phyloP scores from a whole-genome alignment of 495 filamentous ascomycete species.

The Lichina pygmaea region DNA sequence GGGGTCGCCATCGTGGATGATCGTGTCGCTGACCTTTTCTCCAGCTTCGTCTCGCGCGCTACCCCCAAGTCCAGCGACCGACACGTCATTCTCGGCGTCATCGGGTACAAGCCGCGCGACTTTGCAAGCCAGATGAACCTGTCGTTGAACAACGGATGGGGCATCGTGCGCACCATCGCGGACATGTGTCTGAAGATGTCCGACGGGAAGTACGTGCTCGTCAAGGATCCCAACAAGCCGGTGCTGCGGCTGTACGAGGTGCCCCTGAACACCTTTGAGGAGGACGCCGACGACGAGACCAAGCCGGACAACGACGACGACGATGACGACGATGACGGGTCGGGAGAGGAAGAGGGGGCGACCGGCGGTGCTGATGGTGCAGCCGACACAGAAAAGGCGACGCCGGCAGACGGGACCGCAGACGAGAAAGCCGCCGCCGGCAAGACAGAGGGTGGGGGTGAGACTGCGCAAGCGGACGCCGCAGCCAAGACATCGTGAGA shows the following conservation, averaged over 20 bases:
- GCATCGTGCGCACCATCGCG: conserved; percentile 88
- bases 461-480: no score
- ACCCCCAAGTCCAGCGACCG: conserved; percentile 72
- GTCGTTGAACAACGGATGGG: conserved; percentile 90
- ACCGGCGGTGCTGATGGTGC: neutral
- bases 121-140: conserved; percentile 97
- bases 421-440: no score
- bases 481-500: no score
- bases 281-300: conserved; percentile 29
- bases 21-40: neutral
- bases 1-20: neutral
- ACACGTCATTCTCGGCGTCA: conserved; percentile 84
- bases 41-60: conserved; percentile 71
- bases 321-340: conserved; percentile 8
- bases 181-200: conserved; percentile 59
- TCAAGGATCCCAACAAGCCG: conserved; percentile 86
- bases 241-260: conserved; percentile 83
- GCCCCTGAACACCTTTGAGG: conserved; percentile 65
- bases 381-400: no score
- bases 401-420: no score
- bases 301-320: conserved; percentile 18
- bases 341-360: neutral
- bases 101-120: conserved; percentile 89
- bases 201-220: conserved; percentile 46
- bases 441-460: no score